Base-by-base conservation (phyloP, 2,329 filamentous ascomycete species). In the Aureobasidium pullulans region DNA sequence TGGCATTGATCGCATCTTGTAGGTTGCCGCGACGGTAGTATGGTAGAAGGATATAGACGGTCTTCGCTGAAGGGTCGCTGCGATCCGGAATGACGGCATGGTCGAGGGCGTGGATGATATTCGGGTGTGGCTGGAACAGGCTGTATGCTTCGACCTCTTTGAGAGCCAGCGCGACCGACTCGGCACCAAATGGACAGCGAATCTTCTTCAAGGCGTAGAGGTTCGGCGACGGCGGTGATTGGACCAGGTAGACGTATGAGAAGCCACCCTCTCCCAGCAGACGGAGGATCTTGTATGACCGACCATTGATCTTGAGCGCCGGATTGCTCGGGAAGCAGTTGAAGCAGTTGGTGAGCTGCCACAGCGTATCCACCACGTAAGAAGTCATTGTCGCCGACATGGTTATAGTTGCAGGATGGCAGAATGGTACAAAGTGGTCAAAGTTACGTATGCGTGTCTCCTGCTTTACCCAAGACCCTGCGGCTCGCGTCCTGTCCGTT, bases 181-280 rank as follows among this genome's bases (percentile, higher is more conserved):
- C 94, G 74, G 94, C 88, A 65, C 94, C 94, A 70, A 99, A 97
- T 4, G 94, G 93, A 79, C 94, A 99, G 71, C 93, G 87, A 74
- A 99, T 99, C 82, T 99, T 99, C 76, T 99, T 99, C 63, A 97
- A 85, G 16, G 94, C 94, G 73, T 96, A 93, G 48, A 96, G 83
- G 68, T 93, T 85, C 61, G 89, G 88, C 56, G 85, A 88, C 58
- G 84, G 80, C 49, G 88, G 93, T 73, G 96, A 92, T 79, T 97
- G 89, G 62, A 99, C 94, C 61, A 99, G 89, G 77, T 99, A 99
- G 67, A 99, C 94, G 75, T 97, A 99, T 65, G 91, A 96, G 80
- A 99, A 99, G 69, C 94, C 94, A 71, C 94, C 94, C 82, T 99
- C 94, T 73, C 94, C 94, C 3, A 99, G 82, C 53, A 99, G 80